These are phyloP conservation scores for Davidsoniella neocaledoniae DNA, from an alignment of 2,329 filamentous ascomycete species.

Conservation along the genomic window DNA sequence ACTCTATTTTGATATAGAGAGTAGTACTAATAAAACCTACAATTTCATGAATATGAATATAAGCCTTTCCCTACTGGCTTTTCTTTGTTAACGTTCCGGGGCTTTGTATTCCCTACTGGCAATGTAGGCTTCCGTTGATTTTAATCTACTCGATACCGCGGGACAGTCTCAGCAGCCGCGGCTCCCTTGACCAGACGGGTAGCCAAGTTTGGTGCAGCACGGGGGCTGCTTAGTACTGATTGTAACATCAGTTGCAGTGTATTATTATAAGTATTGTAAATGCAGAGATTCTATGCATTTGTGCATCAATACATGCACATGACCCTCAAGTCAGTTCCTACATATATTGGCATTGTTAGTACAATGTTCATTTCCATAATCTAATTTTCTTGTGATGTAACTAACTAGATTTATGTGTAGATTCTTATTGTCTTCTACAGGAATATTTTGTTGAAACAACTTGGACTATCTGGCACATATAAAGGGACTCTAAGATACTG, in stretches of 20 bases:
- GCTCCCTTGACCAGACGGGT: conserved; percentile 1
- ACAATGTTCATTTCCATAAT: no score
- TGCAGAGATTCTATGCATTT: no score
- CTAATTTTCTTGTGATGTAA: no score
- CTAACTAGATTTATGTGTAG: no score
- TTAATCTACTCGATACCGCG: conserved; percentile 13
- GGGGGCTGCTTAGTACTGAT: background rate
- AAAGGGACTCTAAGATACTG: no score
- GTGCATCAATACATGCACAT: no score
- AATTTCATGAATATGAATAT: no score
- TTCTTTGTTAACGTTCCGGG: no score
- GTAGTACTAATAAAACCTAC: no score
- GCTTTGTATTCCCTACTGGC: background rate
- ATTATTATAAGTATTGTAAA: background rate
- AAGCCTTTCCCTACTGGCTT: background rate
- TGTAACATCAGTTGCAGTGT: background rate
- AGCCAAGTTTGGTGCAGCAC: conserved; percentile 1
- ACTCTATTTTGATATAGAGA: background rate
- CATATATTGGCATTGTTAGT: no score
- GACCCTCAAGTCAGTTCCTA: no score
- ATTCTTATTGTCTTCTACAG: background rate
- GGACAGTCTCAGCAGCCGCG: conserved; percentile 10
- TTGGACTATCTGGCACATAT: background rate
- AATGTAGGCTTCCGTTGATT: conserved; percentile 6
- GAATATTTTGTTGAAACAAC: background rate